Evolutionary conservation across 2,329 filamentous ascomycete genomes (phyloP).

Genomic region (Dactylellina drechsleri): DNA sequence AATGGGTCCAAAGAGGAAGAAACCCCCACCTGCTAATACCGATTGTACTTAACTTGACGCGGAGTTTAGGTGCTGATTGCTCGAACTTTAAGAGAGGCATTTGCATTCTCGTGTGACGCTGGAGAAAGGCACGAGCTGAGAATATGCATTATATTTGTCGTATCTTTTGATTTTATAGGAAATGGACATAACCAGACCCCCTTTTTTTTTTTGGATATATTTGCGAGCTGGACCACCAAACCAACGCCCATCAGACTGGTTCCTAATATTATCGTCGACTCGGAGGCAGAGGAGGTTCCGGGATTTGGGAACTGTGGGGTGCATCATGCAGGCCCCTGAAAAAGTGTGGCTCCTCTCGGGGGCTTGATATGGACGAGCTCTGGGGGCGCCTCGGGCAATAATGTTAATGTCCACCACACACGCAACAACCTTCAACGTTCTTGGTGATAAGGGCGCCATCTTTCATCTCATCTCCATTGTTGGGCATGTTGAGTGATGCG

Average conservation of each 20-base stretch:
- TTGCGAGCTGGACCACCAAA: constrained; percentile 28
- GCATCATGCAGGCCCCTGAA: constrained; percentile 54
- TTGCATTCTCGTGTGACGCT: background rate
- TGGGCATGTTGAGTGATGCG: constrained; percentile 21
- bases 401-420: background rate
- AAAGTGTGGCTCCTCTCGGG: constrained; percentile 18
- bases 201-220: constrained; percentile 22
- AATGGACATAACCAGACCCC: too few species aligned
- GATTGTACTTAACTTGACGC: background rate
- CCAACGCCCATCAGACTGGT: constrained; percentile 43
- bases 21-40: constrained; percentile 28
- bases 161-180: constrained; percentile 12
- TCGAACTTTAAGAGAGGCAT: too few species aligned
- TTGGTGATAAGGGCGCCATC: constrained; percentile 8
- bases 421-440: background rate
- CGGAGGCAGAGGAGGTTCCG: constrained; percentile 33
- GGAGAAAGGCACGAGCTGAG: background rate
- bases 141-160: too few species aligned
- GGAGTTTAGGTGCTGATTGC: too few species aligned
- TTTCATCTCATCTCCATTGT: constrained; percentile 8
- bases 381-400: background rate
- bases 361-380: background rate
- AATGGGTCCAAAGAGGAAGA: constrained; percentile 11
- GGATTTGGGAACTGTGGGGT: constrained; percentile 55
- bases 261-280: constrained; percentile 43